Base-by-base conservation (phyloP, 345 rosid species). In the Eutrema yunnanense region DNA sequence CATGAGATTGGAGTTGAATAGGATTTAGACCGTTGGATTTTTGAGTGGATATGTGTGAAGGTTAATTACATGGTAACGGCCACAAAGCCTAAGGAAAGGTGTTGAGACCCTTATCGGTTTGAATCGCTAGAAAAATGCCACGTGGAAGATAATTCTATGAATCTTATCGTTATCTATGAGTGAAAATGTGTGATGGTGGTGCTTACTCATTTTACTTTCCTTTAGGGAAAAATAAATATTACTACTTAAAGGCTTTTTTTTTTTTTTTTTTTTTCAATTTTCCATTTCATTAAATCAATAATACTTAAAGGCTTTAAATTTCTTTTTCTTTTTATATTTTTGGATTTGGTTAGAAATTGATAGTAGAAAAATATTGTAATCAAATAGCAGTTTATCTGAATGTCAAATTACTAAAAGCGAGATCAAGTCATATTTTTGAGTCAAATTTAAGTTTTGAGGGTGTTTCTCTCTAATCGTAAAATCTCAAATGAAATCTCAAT, bases 21-120 rank as follows among this genome's bases (percentile, higher is more conserved):
- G 9, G 61, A 63, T 73, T 29, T 48, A 46, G 63, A 36, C 67
- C 88, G 83, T 84, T 62, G 67, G 86, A 79, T 79, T 62, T 7
- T 44, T 48, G 60, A 76, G 60, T 76, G 71, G 75, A 69, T 76
- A 70, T 40, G 79, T 40, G 36, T 63, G 36, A 22, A 22, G 33
- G 60, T 62, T n/a, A 11, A 22, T 70, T 56, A 38, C 69, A 60
- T 55, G 50, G 75, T 69, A 69, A 69, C 53, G 52, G 66, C 54
- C 60, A 63, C 75, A 53, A 69, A 76, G 65, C 10, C 38, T 47
- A 69, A 75, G 65, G 69, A 36, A 57, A 75, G 59, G 71, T 76
- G 43, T 27, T 55, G 66, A 69, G 59, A 76, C 79, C 66, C 75
- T 71, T 70, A 70, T 76, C 67, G 48, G 54, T 14, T 46, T 40